Conservation (phyloP, 768 basidiomycete genomes). For the Chalciporus chontae region DNA sequence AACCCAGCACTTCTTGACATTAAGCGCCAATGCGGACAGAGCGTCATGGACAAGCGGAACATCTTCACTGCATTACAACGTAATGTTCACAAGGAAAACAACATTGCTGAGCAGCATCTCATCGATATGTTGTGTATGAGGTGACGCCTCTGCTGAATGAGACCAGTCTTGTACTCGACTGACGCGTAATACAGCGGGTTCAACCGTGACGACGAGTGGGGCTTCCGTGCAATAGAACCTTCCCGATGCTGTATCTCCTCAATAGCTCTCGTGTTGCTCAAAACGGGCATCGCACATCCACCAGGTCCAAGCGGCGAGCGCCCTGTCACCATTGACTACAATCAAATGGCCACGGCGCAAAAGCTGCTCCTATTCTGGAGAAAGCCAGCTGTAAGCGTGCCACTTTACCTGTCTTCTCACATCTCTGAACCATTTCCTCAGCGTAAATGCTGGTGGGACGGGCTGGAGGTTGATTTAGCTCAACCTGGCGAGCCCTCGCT, state of each 20-base stretch:
- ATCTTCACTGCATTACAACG: conserved; percentile 98
- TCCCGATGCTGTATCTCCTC: conserved; percentile 97
- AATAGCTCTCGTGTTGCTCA: conserved; percentile 94
- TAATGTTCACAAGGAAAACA: conserved; percentile 99
- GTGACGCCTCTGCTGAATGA: conserved; percentile 39
- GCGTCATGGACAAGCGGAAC: conserved; percentile 82
- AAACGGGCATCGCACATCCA: conserved; percentile 87
- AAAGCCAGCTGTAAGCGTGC: conserved; percentile 88
- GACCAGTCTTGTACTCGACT: conserved; percentile 3
- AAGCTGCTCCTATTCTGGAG: conserved; percentile 97
- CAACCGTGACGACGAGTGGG: conserved; percentile 97
- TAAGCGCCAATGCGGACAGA: conserved; percentile 83
- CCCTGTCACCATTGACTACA: conserved; percentile 79
- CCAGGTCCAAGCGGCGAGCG: conserved; percentile 51
- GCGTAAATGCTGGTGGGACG: conserved; percentile 99
- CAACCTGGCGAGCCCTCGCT: conserved; percentile 48
- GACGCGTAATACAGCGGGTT: conserved; percentile 60
- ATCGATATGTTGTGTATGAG: conserved; percentile 99
- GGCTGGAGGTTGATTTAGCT: conserved; percentile 83
- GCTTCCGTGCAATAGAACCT: conserved; percentile 93
- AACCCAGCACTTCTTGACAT: conserved; percentile 74
- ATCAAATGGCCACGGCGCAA: conserved; percentile 96
- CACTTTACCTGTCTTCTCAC: background rate
- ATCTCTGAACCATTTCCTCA: conserved; percentile 29
- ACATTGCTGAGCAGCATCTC: conserved; percentile 96